Evolutionary conservation across 2,329 filamentous ascomycete species (phyloP), one percentile per base, ranked within the genome.

Genomic region (Alternaria viburni): DNA sequence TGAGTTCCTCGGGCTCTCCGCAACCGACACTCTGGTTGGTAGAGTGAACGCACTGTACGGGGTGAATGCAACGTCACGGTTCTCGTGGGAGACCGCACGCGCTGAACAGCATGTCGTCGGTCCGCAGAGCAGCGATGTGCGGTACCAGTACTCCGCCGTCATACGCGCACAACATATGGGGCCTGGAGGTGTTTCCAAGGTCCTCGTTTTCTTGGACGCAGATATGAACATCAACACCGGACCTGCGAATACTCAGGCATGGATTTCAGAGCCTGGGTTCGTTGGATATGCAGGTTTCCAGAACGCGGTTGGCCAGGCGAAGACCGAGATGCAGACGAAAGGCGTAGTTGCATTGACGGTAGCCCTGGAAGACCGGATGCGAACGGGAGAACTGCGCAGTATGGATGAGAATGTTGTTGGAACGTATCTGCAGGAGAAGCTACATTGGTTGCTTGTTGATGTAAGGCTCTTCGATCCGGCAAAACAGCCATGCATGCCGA

Each of bases 1-100:
- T 0, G 92, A 95, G 26, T 32, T 32, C 11, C 26, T 11, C 26
- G 17, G 26, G 5, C 5, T 50, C 47, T 50, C 47, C 26, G 12
- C 12, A 32, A 50, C 12, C 5, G 17, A 50, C 1, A 15, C 17
- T 32, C 10, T 50, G 19, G 26, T 15, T 19, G 4, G 26, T 10
- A 13, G 17, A 19, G 7, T 50, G 11, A 47, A 50, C 19, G 47
- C 47, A 6, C 17, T 50, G 17, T 50, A 32, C 19, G 26, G 47
- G 4, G 11, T 4, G 3, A 32, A 21, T 54, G 28, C 9, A 36
- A 54, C 50, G 19, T 17, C 50, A 17, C 28, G 13, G 19, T 25
- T 41, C 2, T 54, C 50, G 4, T 41, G 13, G 30, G 30, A 54
- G 5, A 41, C 21, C 13, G 15, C 21, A 12, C 50, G 6, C n/a